Evolutionary conservation across 2,329 filamentous ascomycete species (phyloP), one percentile per base, ranked within the genome.

Genomic region (Penicillium italicum): DNA sequence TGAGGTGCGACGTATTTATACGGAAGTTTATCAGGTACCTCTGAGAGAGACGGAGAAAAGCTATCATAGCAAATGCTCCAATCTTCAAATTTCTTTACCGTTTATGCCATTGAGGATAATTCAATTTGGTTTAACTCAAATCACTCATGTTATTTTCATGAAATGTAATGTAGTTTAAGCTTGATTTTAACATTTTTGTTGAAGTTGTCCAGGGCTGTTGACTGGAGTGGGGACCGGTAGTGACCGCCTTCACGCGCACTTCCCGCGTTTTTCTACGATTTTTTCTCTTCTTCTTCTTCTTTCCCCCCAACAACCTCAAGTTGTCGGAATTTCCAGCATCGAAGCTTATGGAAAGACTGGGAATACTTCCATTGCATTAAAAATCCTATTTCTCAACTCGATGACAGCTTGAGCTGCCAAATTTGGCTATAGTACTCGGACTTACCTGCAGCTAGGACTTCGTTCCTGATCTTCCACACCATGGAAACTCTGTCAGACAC

Each of bases 401-500:
- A 69, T 68, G 62, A 53, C 56, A 66, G 49, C 58, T 61, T 57
- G 60, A 53, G 42, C 52, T 59, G 44, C 44, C 53, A 9, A 22
- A 45, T 55, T 45, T 51, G 50, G 50, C 48, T 61, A 38, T 56
- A 56, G 53, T 54, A n/a, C 38, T 58, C 53, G 55, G 47, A 68
- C 56, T 64, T 57, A 60, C 56, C 55, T 55, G 53, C 55, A 64
- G 62, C 58, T 62, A 62, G 57, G 20, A 34, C 28, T 26, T 24
- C 1, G 47, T 36, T 50, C 52, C 37, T 54, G 54, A 53, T 50
- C 44, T 42, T 50, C 33, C 53, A 55, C 47, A 58, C 38, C 51
- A 91, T 92, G 88, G 88, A 92, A 76, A 85, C 85, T 62, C 78
- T 92, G 65, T 80, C 81, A 73, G 87, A 90, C 58, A 88, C 87